A percentile compares a stretch with the other conserved stretches of the same genome.
Conservation (phyloP, 2,329 filamentous ascomycete species). For the Cladophialophora yegresii region DNA sequence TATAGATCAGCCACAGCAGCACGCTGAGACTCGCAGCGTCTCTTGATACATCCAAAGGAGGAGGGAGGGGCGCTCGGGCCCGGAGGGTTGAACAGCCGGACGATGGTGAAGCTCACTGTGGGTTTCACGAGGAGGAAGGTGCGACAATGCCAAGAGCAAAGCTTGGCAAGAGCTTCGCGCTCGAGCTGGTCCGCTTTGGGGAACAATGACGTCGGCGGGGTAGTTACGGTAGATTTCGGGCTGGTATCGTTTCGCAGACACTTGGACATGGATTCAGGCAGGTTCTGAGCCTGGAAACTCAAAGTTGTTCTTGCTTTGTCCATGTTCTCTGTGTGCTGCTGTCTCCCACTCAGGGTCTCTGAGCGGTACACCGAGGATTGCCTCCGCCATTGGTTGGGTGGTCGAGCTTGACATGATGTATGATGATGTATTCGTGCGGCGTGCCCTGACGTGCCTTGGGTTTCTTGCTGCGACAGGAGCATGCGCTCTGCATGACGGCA, state of each 20-base stretch:
- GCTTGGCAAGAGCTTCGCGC: conserved; percentile 23
- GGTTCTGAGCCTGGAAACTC: background rate
- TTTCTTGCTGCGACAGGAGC: background rate
- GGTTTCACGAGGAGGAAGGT: conserved; percentile 19
- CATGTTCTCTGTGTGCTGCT: background rate
- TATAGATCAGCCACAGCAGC: conserved; percentile 5
- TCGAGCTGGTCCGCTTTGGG: background rate
- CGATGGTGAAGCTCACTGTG: conserved; percentile 27
- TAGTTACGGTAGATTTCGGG: background rate
- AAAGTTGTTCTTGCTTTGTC: conserved; percentile 2
- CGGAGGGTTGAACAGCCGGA: conserved; percentile 27
- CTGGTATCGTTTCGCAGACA: background rate
- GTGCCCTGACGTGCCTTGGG: background rate
- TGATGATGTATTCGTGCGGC: conserved; percentile 5
- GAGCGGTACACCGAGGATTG: background rate
- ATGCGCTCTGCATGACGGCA: background rate
- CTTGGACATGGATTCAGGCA: background rate
- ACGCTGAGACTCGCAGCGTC: conserved; percentile 27
- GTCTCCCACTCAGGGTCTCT: background rate
- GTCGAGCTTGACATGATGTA: conserved; percentile 16
- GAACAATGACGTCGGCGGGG: conserved; percentile 14
- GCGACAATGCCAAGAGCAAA: conserved; percentile 23
- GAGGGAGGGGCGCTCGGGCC: background rate
- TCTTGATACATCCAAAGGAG: conserved; percentile 14
- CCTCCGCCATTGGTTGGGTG: background rate